These are phyloP conservation scores for Fusarium heterosporum DNA, from an alignment of 2,329 filamentous ascomycete species.

Conservation along the genomic window DNA sequence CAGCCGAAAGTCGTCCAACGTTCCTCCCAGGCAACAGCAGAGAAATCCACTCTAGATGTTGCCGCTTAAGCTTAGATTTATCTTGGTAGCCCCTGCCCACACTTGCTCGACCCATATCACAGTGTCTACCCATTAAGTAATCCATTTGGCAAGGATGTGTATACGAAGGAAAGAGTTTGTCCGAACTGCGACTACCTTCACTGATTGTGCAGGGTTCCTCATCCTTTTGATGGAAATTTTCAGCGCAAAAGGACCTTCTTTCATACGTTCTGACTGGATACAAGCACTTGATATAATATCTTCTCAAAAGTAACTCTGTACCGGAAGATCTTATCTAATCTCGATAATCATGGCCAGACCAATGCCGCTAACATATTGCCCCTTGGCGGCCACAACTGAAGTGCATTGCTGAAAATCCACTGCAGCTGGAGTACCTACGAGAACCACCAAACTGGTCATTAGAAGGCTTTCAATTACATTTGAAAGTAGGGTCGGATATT, in stretches of 20 bases:
- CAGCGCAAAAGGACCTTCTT: background rate
- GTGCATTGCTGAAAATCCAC: constrained; percentile 14
- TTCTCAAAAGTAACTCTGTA: background rate
- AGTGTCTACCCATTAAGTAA: background rate
- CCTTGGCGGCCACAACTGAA: constrained; percentile 15
- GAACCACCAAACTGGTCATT: background rate
- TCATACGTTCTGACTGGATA: background rate
- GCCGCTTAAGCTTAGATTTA: constrained; percentile 3
- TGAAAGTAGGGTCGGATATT: too few species aligned
- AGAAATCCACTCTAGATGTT: background rate
- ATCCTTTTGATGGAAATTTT: background rate
- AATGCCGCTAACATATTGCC: background rate
- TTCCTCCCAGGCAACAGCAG: background rate
- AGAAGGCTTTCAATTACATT: background rate
- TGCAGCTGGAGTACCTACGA: background rate
- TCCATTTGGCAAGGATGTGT: background rate
- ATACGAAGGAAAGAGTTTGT: background rate
- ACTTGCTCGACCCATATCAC: constrained; percentile 5
- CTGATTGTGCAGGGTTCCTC: background rate
- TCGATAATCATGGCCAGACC: constrained; percentile 1
- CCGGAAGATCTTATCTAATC: constrained; percentile 27
- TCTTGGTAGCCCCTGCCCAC: background rate
- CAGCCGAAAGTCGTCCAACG: background rate
- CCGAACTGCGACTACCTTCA: background rate
- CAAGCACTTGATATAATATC: too few species aligned